Percentiles rank a stretch among this genome's conserved stretches.
Evolutionary conservation across 2,329 filamentous ascomycete species (phyloP).

Genomic region (Aspergillus pseudotamarii): DNA sequence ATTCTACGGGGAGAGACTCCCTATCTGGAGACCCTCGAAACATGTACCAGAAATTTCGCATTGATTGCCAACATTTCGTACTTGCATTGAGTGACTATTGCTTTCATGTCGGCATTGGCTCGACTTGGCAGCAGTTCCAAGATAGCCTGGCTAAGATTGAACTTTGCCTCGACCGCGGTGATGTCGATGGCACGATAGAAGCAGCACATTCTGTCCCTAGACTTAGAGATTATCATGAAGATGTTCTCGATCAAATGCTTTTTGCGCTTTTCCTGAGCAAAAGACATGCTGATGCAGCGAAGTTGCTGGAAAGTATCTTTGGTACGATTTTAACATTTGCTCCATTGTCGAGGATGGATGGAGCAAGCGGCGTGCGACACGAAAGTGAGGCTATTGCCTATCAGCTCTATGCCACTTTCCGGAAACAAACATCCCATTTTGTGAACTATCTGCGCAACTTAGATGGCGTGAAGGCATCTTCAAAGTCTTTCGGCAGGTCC

Average conservation of each 20-base stretch:
- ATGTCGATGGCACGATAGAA: slow-evolving; percentile 50
- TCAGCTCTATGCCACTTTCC: slow-evolving; percentile 66
- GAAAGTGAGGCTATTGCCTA: slow-evolving; percentile 43
- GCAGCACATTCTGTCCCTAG: slow-evolving; percentile 64
- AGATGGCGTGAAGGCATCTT: slow-evolving; percentile 65
- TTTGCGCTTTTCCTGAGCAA: slow-evolving; percentile 72
- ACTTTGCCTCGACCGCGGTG: slow-evolving; percentile 53
- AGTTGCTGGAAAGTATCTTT: slow-evolving; percentile 77
- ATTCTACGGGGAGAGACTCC: slow-evolving; percentile 49
- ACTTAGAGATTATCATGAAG: slow-evolving; percentile 70
- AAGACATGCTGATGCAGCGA: slow-evolving; percentile 72
- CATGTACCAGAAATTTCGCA: slow-evolving; percentile 63
- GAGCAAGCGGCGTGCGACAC: slow-evolving; percentile 44
- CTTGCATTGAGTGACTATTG: slow-evolving; percentile 74
- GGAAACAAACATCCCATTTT: slow-evolving; percentile 73
- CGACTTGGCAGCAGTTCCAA: slow-evolving; percentile 73
- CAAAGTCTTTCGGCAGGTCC: slow-evolving; percentile 33
- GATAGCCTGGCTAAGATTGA: slow-evolving; percentile 67
- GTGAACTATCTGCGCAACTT: slow-evolving; percentile 68
- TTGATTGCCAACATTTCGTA: slow-evolving; percentile 81
- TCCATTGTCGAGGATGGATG: slow-evolving; percentile 37
- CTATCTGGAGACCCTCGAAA: slow-evolving; percentile 41
- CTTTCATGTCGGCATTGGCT: slow-evolving; percentile 74
- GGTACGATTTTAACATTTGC: slow-evolving; percentile 71
- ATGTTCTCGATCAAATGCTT: slow-evolving; percentile 74